Evolutionary conservation across 2,329 filamentous ascomycete genomes (phyloP).

Genomic region (Aspergillus proliferans): DNA sequence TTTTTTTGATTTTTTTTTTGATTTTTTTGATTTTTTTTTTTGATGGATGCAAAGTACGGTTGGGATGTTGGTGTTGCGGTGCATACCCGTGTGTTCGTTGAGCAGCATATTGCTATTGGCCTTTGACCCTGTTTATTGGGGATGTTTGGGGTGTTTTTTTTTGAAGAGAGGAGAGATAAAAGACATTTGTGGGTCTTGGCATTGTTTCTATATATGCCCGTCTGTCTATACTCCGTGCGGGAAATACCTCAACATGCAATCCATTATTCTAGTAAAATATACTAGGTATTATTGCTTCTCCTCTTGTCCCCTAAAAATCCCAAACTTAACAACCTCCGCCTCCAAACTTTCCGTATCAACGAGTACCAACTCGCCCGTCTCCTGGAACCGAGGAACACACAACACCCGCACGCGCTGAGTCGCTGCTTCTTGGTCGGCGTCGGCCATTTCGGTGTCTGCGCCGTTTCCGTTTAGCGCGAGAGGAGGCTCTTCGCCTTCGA

Average conservation of each 20-base stretch:
- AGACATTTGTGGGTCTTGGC: not conserved
- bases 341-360: conserved; percentile 82
- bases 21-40: too few species aligned
- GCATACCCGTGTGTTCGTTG: not conserved
- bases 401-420: conserved; percentile 70
- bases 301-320: conserved; percentile 32
- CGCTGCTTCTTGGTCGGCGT: conserved; percentile 36
- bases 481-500: conserved; percentile 46
- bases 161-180: not conserved
- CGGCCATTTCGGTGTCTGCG: conserved; percentile 28
- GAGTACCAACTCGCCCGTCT: conserved; percentile 72
- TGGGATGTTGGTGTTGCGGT: not conserved
- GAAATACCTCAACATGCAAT: not conserved
- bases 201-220: not conserved
- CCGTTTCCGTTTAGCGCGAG: conserved; percentile 28
- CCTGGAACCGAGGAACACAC: conserved; percentile 73
- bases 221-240: not conserved
- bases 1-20: not conserved
- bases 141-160: not conserved
- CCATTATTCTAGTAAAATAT: not conserved
- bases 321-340: conserved; percentile 62
- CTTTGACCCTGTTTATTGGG: too few species aligned
- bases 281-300: conserved; percentile 24
- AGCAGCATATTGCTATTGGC: not conserved
- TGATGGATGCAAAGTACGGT: not conserved